phyloP scores from a whole-genome alignment of 768 basidiomycete species.

The Megacollybia marginata region DNA sequence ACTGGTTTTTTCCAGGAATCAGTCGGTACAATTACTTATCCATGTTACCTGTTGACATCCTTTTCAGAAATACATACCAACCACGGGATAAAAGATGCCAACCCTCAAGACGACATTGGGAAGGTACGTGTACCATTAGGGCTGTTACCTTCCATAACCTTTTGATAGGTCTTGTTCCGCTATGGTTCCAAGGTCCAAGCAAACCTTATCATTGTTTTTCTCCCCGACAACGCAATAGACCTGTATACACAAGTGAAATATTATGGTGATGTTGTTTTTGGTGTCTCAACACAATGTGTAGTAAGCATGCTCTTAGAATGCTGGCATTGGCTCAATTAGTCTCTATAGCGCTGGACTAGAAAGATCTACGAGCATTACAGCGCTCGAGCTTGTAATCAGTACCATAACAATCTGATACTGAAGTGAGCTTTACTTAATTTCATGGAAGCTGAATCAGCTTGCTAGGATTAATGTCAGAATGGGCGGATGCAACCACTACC shows the following conservation, averaged over 20 bases:
- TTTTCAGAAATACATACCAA: not conserved
- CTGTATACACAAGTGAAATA: slow-evolving; percentile 23
- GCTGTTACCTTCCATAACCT: not conserved
- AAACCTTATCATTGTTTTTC: slow-evolving; percentile 19
- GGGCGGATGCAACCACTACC: slow-evolving; percentile 57
- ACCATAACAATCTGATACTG: slow-evolving; percentile 54
- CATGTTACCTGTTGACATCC: not conserved
- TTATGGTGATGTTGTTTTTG: slow-evolving; percentile 34
- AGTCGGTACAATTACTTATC: too few relatives aligned
- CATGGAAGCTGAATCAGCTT: not conserved
- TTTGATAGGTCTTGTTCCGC: too few relatives aligned
- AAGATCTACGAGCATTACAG: slow-evolving; percentile 13
- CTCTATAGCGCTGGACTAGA: slow-evolving; percentile 18
- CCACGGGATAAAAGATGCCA: not conserved
- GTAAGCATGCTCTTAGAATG: slow-evolving; percentile 38
- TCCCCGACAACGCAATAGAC: slow-evolving; percentile 21
- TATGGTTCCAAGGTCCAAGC: too few relatives aligned
- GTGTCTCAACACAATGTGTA: slow-evolving; percentile 60
- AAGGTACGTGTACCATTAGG: not conserved
- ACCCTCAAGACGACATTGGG: not conserved
- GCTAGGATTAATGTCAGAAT: slow-evolving; percentile 60
- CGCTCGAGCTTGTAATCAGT: slow-evolving; percentile 31
- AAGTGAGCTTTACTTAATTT: slow-evolving; percentile 33
- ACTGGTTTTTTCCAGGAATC: too few relatives aligned
- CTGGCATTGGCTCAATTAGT: slow-evolving; percentile 13